Evolutionary conservation across 73 alveolate species (phyloP), one percentile per base, ranked within the genome.

Genomic region (Paramecium octaurelia): DNA sequence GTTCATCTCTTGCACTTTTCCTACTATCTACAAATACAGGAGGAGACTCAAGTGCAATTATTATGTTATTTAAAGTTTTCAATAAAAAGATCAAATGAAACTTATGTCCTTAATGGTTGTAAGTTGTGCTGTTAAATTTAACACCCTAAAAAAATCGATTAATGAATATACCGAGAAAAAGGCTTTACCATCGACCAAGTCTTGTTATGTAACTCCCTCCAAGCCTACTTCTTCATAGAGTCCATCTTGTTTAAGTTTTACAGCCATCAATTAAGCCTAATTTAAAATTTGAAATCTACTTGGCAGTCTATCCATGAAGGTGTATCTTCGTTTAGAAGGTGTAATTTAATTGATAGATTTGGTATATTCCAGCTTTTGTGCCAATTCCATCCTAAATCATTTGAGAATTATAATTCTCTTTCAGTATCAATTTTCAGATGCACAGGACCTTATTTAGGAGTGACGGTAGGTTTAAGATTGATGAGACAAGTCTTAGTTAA

Each of bases 361-460:
- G 97, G 97, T 2, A 93, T 93, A 68, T 93, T 93, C 97, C 97
- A 93, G 46, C 93, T 73, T 85, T 93, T 93, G 68, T 93, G 97
- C 97, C 97, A 93, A 58, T 93, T 93, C 97, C 97, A 93, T 8
- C 94, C 90, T 8, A 75, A 58, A 14, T 86, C 93, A 44, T 83
- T 93, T 44, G 94, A 92, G 57, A 71, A 48, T 57, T 92, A 57
- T 18, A 93, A 86, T 59, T 92, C 92, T 48, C 95, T 85, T 86
- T 94, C 97, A 87, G 94, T 92, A 68, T 94, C 97, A 69, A 94
- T 64, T 64, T 64, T 64, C 3, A 64, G 9, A 64, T 23, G 8
- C 5, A 64, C 12, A 10, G 50, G 84, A 34, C 84, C 84, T n/a
- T 31, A 8, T 31, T 24, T 64, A 6, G 84, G 8, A 27, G 50